Conservation (phyloP, 306 rosid species). For the Notholithocarpus densiflorus region DNA sequence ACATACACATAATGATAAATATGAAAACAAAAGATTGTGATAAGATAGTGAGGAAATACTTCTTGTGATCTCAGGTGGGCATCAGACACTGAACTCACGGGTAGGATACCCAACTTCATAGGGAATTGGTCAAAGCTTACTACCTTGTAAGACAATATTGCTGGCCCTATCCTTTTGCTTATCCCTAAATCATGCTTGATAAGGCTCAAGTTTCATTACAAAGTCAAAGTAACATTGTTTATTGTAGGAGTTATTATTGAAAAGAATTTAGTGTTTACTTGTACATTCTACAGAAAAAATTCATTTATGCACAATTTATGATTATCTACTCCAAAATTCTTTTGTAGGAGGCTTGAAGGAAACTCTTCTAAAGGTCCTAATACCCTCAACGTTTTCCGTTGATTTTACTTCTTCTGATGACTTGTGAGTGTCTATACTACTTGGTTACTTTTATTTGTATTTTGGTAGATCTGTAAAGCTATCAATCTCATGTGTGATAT, state of each 20-base stretch:
- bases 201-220: too few species aligned
- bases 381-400: slow-evolving; percentile 67
- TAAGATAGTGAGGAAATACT: too few species aligned
- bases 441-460: background rate
- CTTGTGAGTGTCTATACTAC: slow-evolving; percentile 48
- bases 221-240: background rate
- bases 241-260: background rate
- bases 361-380: slow-evolving; percentile 68
- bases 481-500: slow-evolving; percentile 17
- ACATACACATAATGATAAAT: too few species aligned
- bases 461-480: slow-evolving; percentile 9
- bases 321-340: slow-evolving; percentile 1
- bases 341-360: slow-evolving; percentile 74
- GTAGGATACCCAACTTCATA: too few species aligned
- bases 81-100: too few species aligned
- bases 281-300: background rate
- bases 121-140: too few species aligned
- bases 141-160: too few species aligned
- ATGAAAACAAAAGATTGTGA: too few species aligned
- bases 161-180: too few species aligned
- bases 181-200: too few species aligned
- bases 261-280: background rate
- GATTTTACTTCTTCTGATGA: slow-evolving; percentile 62
- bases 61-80: too few species aligned
- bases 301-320: background rate